Evolutionary conservation across 2,329 filamentous ascomycete species (phyloP).

Genomic region (Colletotrichum melonis): DNA sequence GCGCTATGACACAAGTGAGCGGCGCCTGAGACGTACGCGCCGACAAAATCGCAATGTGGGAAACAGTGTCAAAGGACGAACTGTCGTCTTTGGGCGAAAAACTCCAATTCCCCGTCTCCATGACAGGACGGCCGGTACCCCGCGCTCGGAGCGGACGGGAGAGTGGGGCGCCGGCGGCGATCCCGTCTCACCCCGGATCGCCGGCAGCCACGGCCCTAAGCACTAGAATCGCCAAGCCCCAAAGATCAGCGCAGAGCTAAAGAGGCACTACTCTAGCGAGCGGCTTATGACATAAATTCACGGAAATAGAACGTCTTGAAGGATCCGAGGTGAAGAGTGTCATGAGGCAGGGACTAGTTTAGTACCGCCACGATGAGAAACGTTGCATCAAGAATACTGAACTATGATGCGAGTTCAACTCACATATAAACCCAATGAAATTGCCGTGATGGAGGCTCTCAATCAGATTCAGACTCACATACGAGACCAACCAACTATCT

Average conservation of each 20-base stretch:
- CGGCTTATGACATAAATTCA: neutral
- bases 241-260: neutral
- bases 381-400: neutral
- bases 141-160: conserved; percentile 16
- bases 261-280: neutral
- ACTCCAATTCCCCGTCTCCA: neutral
- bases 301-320: neutral
- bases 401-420: neutral
- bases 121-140: neutral
- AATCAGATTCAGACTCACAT: neutral
- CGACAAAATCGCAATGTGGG: too few species aligned
- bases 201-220: conserved; percentile 5
- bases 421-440: neutral
- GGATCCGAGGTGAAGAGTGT: neutral
- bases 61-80: neutral
- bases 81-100: neutral
- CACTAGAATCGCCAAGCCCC: conserved; percentile 11
- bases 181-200: neutral
- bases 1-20: neutral
- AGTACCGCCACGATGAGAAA: neutral
- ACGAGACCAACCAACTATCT: neutral
- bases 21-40: neutral
- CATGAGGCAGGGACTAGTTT: neutral
- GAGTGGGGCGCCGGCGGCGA: neutral
- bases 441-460: neutral